Percentiles rank a stretch among this genome's conserved stretches.
Conservation (phyloP, 2,329 filamentous ascomycete species). For the Colletotrichum costaricense region DNA sequence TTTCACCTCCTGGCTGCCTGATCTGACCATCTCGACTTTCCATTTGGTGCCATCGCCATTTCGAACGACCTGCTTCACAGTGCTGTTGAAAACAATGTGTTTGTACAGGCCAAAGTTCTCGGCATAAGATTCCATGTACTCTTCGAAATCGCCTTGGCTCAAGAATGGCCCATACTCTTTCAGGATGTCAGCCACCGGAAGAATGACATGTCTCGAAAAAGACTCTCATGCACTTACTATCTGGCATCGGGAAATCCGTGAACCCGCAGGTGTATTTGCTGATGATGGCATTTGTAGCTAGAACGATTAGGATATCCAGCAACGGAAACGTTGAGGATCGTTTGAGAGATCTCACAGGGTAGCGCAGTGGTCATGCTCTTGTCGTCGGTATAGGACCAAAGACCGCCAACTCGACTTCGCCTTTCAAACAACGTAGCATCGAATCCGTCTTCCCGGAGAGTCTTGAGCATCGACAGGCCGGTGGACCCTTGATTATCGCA, state of each 20-base stretch:
- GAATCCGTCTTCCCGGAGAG: conserved; percentile 56
- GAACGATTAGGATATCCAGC: background rate
- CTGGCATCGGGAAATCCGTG: conserved; percentile 55
- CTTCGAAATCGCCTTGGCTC: conserved; percentile 43
- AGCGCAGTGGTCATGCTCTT: conserved; percentile 47
- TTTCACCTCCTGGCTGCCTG: conserved; percentile 38
- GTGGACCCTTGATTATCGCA: conserved; percentile 38
- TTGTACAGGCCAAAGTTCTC: conserved; percentile 49
- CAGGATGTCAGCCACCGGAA: background rate
- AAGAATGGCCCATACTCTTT: conserved; percentile 43
- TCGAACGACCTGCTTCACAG: conserved; percentile 43
- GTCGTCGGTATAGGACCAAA: conserved; percentile 55
- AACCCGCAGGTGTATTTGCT: conserved; percentile 53
- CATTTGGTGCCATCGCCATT: conserved; percentile 45
- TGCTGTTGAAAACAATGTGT: conserved; percentile 47
- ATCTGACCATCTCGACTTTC: conserved; percentile 44
- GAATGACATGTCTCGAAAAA: background rate
- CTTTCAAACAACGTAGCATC: conserved; percentile 52
- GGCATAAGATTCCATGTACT: conserved; percentile 55
- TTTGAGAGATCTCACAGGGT: conserved; percentile 38
- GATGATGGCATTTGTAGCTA: conserved; percentile 47
- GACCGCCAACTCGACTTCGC: conserved; percentile 52
- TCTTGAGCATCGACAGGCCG: conserved; percentile 50
- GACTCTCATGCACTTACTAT: conserved; percentile 42
- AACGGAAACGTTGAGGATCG: background rate